Percentiles rank a stretch among this genome's conserved stretches.
phyloP scores from a whole-genome alignment of 495 filamentous ascomycete genomes.

The Tirmania nivea region DNA sequence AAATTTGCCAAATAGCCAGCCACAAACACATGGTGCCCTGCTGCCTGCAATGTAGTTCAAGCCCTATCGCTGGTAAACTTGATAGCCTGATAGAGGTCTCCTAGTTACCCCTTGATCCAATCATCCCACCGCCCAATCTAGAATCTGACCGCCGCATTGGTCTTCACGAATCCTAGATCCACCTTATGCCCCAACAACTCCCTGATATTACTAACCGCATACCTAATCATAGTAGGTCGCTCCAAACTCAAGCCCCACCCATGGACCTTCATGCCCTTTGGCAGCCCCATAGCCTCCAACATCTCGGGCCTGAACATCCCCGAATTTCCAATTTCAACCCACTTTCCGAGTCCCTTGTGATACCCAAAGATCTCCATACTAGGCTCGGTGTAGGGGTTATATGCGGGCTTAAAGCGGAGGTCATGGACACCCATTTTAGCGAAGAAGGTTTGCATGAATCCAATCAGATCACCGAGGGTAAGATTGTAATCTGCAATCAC shows the following conservation, averaged over 20 bases:
- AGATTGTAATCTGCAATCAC: conserved; percentile 91
- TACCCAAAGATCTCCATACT: conserved; percentile 92
- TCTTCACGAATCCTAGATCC: conserved; percentile 59
- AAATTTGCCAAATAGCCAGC: no score
- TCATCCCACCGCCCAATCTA: conserved; percentile 24
- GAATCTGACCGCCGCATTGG: conserved; percentile 60
- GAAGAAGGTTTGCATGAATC: conserved; percentile 95
- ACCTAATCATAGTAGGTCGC: conserved; percentile 95
- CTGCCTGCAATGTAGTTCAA: no score
- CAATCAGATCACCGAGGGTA: conserved; percentile 78
- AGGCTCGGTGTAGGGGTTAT: conserved; percentile 96
- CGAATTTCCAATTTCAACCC: conserved; percentile 92
- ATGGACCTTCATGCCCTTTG: conserved; percentile 69
- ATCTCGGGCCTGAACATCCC: conserved; percentile 98
- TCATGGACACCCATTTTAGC: conserved; percentile 78
- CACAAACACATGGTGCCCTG: no score
- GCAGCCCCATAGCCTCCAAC: conserved; percentile 60
- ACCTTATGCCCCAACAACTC: conserved; percentile 72
- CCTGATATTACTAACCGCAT: conserved; percentile 62
- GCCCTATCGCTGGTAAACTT: no score
- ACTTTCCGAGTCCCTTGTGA: conserved; percentile 72
- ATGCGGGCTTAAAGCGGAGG: conserved; percentile 89
- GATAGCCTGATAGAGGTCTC: no score
- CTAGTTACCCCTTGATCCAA: no score
- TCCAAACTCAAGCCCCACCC: conserved; percentile 82